Evolutionary conservation across 2,329 filamentous ascomycete species (phyloP), one percentile per base, ranked within the genome.

Genomic region (Grosmannia huntii): DNA sequence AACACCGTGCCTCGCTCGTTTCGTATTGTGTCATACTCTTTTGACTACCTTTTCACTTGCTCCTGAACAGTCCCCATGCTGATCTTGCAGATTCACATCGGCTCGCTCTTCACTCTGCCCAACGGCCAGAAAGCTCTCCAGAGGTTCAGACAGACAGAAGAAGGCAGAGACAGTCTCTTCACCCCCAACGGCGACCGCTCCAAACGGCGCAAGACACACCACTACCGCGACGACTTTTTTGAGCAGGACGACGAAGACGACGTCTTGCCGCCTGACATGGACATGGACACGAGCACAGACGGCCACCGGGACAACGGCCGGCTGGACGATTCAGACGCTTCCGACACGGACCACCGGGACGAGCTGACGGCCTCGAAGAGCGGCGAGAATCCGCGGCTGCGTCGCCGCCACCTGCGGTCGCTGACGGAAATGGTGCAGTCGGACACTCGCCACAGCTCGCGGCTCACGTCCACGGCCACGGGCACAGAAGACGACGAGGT

Each of bases 51-150:
- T 10, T n/a, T 46, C 16, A 46, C 41, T 46, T 19, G 16, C 41
- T 21, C 21, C 41, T n/a, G 9, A 46, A 33, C 31, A 33, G 31
- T 33, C 9, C 27, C 31, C 31, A 33, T 10, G 31, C 41, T 46
- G 41, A 19, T 53, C 31, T 31, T 25, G 27, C n/a, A 62, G 60
- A n/a, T 58, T 19, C 31, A 57, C 14, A 50, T 58, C 16, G 16
- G n/a, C n/a, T n/a, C 36, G 3, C 31, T 63, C 5, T 36, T 36
- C 21, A 33, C 21, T 4, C 55, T 63, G 5, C 58, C 62, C 10
- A 65, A 65, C 64, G 64, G 64, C 55, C 46, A 53, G 14, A 55
- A 56, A 16, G 62, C 60, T 2, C 53, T 64, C 1, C 31, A 53
- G 12, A 25, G 7, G 2, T 65, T 61, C 36, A 60, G 53, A 38